phyloP scores from a whole-genome alignment of 169 alveolate genomes.

The Amoebophrya sp. region DNA sequence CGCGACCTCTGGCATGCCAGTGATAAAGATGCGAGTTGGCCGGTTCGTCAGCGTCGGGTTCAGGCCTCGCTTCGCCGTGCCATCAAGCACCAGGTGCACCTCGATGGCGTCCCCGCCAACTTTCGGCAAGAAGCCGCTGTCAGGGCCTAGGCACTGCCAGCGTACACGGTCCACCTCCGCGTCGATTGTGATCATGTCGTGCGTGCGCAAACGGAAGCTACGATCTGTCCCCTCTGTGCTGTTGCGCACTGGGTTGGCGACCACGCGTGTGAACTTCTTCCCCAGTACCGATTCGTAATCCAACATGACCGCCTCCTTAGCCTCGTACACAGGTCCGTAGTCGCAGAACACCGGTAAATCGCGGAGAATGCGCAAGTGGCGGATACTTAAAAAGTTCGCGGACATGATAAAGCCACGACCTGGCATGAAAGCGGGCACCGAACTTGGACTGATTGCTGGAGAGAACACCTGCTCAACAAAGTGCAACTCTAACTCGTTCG shows the following conservation, averaged over 20 bases:
- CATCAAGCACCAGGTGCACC: background rate
- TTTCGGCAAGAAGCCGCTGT: background rate
- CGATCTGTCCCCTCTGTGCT: background rate
- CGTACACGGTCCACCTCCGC: background rate
- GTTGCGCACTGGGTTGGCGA: background rate
- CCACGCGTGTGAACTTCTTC: background rate
- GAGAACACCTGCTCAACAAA: background rate
- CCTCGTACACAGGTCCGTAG: background rate
- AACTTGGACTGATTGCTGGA: background rate
- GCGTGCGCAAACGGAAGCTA: background rate
- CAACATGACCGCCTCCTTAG: background rate
- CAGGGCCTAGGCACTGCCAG: background rate
- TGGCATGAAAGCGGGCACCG: background rate
- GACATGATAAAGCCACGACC: background rate
- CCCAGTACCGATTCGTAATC: background rate
- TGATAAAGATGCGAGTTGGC: background rate
- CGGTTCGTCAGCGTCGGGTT: background rate
- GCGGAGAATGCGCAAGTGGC: background rate
- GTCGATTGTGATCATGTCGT: background rate
- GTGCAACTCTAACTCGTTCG: background rate
- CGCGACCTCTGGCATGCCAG: background rate
- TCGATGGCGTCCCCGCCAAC: background rate
- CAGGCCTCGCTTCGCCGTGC: background rate
- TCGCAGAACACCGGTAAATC: background rate
- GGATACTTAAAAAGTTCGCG: background rate